phyloP scores from a whole-genome alignment of 768 basidiomycete genomes.

The Pulveroboletus frians region DNA sequence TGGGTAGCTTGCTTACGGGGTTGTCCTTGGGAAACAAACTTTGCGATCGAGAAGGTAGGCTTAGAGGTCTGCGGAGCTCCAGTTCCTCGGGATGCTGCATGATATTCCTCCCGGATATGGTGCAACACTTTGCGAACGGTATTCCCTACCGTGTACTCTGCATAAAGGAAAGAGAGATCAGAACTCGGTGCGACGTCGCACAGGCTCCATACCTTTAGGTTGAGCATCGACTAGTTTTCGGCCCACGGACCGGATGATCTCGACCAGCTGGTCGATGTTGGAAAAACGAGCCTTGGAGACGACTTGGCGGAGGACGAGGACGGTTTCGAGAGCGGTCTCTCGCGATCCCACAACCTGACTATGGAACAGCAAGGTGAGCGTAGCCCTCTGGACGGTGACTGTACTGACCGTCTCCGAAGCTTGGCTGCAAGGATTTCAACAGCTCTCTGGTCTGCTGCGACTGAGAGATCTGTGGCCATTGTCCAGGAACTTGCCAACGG shows the following conservation, averaged over 20 bases:
- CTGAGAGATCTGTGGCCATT: slow-evolving; percentile 41
- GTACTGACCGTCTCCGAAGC: slow-evolving; percentile 63
- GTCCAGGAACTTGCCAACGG: not conserved
- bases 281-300: slow-evolving; percentile 82
- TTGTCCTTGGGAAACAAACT: slow-evolving; percentile 78
- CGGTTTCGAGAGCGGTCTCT: slow-evolving; percentile 83
- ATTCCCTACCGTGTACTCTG: slow-evolving; percentile 94
- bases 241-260: slow-evolving; percentile 75
- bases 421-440: slow-evolving; percentile 69
- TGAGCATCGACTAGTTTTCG: slow-evolving; percentile 82
- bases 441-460: slow-evolving; percentile 44
- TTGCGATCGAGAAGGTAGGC: slow-evolving; percentile 65
- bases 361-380: slow-evolving; percentile 7
- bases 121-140: slow-evolving; percentile 90
- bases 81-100: slow-evolving; percentile 61
- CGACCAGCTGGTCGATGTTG: slow-evolving; percentile 80
- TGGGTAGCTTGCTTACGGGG: slow-evolving; percentile 44
- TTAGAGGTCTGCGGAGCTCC: slow-evolving; percentile 34
- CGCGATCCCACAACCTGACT: slow-evolving; percentile 92
- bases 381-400: slow-evolving; percentile 32
- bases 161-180: slow-evolving; percentile 2
- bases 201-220: slow-evolving; percentile 69
- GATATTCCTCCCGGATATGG: slow-evolving; percentile 92
- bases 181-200: slow-evolving; percentile 5
- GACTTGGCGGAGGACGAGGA: slow-evolving; percentile 83